These are phyloP conservation scores for Apiotrichum siamense DNA, from an alignment of 1,284 basidiomycete species.

Conservation along the genomic window DNA sequence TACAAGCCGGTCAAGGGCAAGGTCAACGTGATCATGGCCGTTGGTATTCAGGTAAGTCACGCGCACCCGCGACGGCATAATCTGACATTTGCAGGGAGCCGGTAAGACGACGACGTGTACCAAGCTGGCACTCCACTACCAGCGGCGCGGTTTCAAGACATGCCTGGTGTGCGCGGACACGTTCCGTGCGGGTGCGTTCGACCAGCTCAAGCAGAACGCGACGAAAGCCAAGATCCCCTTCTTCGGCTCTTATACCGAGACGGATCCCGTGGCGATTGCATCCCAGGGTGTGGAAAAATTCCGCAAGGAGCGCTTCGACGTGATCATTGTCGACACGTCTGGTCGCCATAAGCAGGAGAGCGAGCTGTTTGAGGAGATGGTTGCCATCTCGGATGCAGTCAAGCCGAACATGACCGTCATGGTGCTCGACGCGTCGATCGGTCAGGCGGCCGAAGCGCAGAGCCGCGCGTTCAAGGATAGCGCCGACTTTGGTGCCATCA, in stretches of 20 bases:
- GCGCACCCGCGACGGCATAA: background rate
- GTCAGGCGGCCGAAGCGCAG: slow-evolving; percentile 96
- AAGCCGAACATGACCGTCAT: slow-evolving; percentile 90
- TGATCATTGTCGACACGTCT: slow-evolving; percentile 98
- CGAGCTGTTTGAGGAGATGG: slow-evolving; percentile 97
- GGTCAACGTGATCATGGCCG: slow-evolving; percentile 93
- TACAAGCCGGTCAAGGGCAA: slow-evolving; percentile 97
- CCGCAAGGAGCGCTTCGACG: slow-evolving; percentile 95
- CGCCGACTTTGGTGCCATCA: slow-evolving; percentile 95
- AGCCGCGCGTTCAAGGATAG: slow-evolving; percentile 96
- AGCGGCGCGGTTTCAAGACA: slow-evolving; percentile 94
- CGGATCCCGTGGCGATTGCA: slow-evolving; percentile 92
- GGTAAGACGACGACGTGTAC: slow-evolving; percentile 99
- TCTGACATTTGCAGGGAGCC: slow-evolving; percentile 61
- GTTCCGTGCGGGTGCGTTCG: slow-evolving; percentile 98
- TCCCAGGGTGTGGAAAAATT: slow-evolving; percentile 93
- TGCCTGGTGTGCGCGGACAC: slow-evolving; percentile 99
- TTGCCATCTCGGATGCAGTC: slow-evolving; percentile 87
- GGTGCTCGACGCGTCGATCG: slow-evolving; percentile 71
- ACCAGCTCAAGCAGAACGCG: slow-evolving; percentile 84
- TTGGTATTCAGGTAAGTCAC: slow-evolving; percentile 81
- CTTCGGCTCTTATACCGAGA: slow-evolving; percentile 98
- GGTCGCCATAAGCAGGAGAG: slow-evolving; percentile 96
- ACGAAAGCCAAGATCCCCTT: slow-evolving; percentile 99
- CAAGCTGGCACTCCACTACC: slow-evolving; percentile 94